phyloP scores from a whole-genome alignment of 2,329 filamentous ascomycete genomes.

The Arthrobotrys entomopaga region DNA sequence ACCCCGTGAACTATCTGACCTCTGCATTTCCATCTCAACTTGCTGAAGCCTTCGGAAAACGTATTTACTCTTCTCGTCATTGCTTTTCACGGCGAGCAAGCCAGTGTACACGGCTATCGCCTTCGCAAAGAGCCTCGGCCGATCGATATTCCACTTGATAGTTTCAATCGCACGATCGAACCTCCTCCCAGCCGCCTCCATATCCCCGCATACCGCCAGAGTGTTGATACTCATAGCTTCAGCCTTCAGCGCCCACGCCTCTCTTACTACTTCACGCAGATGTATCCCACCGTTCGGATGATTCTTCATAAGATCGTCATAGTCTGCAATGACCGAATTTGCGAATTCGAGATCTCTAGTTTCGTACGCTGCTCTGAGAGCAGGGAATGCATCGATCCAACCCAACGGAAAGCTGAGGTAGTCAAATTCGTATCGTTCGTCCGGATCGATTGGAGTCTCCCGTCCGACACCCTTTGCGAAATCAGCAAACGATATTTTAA shows the following conservation, averaged over 20 bases:
- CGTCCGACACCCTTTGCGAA: conserved; percentile 22
- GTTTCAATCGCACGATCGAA: conserved; percentile 23
- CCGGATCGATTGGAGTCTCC: conserved; percentile 9
- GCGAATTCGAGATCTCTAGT: conserved; percentile 44
- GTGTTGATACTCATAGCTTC: conserved; percentile 32
- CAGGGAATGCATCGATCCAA: conserved; percentile 20
- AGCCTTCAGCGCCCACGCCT: conserved; percentile 6
- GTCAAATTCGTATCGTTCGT: conserved; percentile 37
- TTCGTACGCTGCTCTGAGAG: conserved; percentile 25
- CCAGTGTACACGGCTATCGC: conserved; percentile 22
- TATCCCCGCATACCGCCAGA: conserved; percentile 18
- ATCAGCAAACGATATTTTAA: conserved; percentile 24
- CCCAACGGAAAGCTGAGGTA: conserved; percentile 17
- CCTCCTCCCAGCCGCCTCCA: conserved; percentile 7
- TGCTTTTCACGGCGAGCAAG: conserved; percentile 3
- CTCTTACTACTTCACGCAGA: neutral
- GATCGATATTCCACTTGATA: conserved; percentile 20
- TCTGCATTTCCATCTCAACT: conserved; percentile 6
- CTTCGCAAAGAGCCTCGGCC: conserved; percentile 22
- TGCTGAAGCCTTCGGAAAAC: conserved; percentile 26
- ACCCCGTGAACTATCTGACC: neutral
- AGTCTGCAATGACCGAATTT: conserved; percentile 30
- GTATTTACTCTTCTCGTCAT: neutral
- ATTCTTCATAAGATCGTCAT: conserved; percentile 11
- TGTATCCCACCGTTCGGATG: neutral